phyloP scores from a whole-genome alignment of 495 filamentous ascomycete species.

The Lindgomyces ingoldianus region DNA sequence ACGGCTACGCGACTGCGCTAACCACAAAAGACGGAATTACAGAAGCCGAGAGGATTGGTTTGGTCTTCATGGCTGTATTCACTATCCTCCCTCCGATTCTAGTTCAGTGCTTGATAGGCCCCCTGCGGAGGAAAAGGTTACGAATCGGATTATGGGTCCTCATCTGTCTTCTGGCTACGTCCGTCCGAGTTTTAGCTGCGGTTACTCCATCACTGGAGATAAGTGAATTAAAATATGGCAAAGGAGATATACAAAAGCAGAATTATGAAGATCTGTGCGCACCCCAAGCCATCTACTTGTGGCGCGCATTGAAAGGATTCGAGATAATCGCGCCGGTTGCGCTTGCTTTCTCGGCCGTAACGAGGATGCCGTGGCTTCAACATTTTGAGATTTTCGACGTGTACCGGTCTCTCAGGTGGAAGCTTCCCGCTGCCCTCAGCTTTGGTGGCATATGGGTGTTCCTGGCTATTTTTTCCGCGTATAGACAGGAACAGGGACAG shows the following conservation, averaged over 20 bases:
- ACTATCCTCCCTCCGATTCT: not conserved
- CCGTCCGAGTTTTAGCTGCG: not conserved
- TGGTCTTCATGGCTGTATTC: not conserved
- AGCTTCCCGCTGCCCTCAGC: not conserved
- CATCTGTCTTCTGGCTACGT: not conserved
- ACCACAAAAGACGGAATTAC: not conserved
- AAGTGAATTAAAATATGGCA: not conserved
- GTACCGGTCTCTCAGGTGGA: not conserved
- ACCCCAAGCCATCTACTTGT: not conserved
- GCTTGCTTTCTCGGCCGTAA: not conserved
- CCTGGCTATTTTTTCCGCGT: not conserved
- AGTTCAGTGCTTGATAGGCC: not conserved
- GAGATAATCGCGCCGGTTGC: not conserved
- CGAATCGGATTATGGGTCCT: not conserved
- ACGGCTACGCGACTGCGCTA: not conserved
- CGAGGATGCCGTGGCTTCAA: not conserved
- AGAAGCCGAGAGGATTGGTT: not conserved
- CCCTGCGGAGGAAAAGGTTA: not conserved
- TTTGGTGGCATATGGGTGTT: not conserved
- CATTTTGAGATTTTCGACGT: not conserved
- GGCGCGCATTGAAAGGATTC: not conserved
- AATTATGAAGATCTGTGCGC: not conserved
- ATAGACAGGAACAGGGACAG: not conserved
- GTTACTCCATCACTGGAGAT: not conserved
- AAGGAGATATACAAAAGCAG: not conserved